Conservation (phyloP, 805 yeast genomes). For the Candida insectalens region DNA sequence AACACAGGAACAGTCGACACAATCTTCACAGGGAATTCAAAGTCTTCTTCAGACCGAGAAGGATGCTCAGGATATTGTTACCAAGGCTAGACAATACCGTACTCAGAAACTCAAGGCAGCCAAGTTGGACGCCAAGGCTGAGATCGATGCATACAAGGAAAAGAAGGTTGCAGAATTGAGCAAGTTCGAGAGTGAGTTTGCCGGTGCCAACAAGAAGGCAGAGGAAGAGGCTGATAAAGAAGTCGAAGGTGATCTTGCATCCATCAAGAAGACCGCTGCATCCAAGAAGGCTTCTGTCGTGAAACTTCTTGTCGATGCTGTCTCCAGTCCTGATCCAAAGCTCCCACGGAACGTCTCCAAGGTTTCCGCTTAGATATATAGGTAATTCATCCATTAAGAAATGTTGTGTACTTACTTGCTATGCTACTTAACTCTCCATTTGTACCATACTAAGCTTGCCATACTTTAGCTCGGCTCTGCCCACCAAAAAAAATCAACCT, state of each 20-base stretch:
- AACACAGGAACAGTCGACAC: too few relatives aligned
- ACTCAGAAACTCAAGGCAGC: slow-evolving; percentile 87
- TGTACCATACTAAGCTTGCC: too few relatives aligned
- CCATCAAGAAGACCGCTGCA: slow-evolving; percentile 55
- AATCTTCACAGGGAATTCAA: too few relatives aligned
- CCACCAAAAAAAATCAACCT: too few relatives aligned
- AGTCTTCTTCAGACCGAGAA: slow-evolving; percentile 75
- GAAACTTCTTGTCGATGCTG: slow-evolving; percentile 69
- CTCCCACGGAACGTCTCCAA: slow-evolving; percentile 53
- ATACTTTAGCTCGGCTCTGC: neutral
- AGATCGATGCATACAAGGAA: slow-evolving; percentile 76
- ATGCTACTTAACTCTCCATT: too few relatives aligned
- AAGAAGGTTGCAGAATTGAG: slow-evolving; percentile 78
- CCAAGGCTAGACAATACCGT: slow-evolving; percentile 87
- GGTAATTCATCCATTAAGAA: too few relatives aligned
- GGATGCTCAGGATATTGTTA: slow-evolving; percentile 93
- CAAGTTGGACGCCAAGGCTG: slow-evolving; percentile 83
- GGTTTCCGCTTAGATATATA: neutral
- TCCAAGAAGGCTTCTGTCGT: slow-evolving; percentile 61
- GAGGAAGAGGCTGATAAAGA: slow-evolving; percentile 70
- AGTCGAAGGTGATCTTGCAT: slow-evolving; percentile 58
- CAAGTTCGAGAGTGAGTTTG: slow-evolving; percentile 59
- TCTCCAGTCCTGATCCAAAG: slow-evolving; percentile 70
- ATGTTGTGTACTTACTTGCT: too few relatives aligned
- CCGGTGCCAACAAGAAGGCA: slow-evolving; percentile 66